Evolutionary conservation across 768 basidiomycete genomes (phyloP).

Genomic region (Gloeopeniophorella convolvens): DNA sequence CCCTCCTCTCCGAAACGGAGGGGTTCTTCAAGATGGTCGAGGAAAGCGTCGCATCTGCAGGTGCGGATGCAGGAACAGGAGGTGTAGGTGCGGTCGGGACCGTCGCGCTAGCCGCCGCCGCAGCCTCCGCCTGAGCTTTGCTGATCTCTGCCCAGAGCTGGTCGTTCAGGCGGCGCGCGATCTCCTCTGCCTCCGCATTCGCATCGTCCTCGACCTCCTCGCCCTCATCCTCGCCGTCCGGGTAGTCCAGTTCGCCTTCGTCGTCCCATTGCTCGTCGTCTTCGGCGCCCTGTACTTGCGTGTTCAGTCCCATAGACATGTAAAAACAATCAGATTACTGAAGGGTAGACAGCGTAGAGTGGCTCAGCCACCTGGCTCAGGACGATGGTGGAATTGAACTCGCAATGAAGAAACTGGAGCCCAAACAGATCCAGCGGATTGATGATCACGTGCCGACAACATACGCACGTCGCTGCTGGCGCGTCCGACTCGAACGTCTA

Average conservation of each 20-base stretch:
- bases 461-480: too few relatives aligned
- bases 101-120: constrained; percentile 20
- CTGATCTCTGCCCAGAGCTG: constrained; percentile 73
- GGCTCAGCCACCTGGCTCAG: too few relatives aligned
- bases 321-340: too few relatives aligned
- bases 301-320: too few relatives aligned
- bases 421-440: too few relatives aligned
- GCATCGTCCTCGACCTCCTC: constrained; percentile 54
- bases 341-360: too few relatives aligned
- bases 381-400: too few relatives aligned
- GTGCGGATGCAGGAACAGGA: constrained; percentile 12
- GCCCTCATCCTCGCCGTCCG: constrained; percentile 43
- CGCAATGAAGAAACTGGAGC: too few relatives aligned
- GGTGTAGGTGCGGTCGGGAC: constrained; percentile 4
- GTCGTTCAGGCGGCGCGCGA: constrained; percentile 66
- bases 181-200: constrained; percentile 67
- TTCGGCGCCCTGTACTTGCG: too few relatives aligned
- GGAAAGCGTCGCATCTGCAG: constrained; percentile 4
- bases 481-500: too few relatives aligned
- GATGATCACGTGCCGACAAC: too few relatives aligned
- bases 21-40: neutral
- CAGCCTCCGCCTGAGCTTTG: constrained; percentile 47
- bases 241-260: too few relatives aligned
- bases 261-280: constrained; percentile 39
- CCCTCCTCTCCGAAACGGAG: constrained; percentile 31